Evolutionary conservation across 345 rosid genomes (phyloP).

Genomic region (Euclidium syriacum): DNA sequence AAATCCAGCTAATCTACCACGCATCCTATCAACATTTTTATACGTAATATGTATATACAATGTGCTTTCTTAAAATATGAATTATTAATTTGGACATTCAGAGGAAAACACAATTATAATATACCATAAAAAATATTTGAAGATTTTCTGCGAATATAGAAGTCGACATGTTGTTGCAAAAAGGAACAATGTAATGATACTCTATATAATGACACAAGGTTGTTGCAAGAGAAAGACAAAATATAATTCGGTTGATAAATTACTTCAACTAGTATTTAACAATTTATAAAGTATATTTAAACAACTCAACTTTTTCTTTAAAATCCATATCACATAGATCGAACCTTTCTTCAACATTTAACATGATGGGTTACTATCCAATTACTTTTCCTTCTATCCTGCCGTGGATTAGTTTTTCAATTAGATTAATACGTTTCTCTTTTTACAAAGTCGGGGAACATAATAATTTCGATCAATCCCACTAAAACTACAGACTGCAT

Average conservation of each 20-base stretch:
- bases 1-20: neutral
- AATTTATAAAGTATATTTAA: neutral
- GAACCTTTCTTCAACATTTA: neutral
- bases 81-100: neutral
- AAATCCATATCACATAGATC: neutral
- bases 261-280: neutral
- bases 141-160: neutral
- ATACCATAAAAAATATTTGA: too few species aligned
- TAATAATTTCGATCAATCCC: constrained; percentile 20
- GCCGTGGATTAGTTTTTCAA: constrained; percentile 22
- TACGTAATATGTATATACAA: neutral
- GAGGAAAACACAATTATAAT: too few species aligned
- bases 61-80: neutral
- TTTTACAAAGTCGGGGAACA: constrained; percentile 18
- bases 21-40: neutral
- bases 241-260: constrained; percentile 13
- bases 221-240: constrained; percentile 27
- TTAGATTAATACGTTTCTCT: neutral
- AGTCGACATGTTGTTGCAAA: neutral
- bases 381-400: constrained; percentile 26
- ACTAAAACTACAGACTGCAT: neutral
- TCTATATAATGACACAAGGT: neutral
- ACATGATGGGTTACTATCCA: constrained; percentile 1
- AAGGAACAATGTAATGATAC: constrained; percentile 1
- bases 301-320: neutral